These are phyloP conservation scores for Trichoderma asperellum DNA, from an alignment of 2,329 filamentous ascomycete genomes.

Conservation along the genomic window DNA sequence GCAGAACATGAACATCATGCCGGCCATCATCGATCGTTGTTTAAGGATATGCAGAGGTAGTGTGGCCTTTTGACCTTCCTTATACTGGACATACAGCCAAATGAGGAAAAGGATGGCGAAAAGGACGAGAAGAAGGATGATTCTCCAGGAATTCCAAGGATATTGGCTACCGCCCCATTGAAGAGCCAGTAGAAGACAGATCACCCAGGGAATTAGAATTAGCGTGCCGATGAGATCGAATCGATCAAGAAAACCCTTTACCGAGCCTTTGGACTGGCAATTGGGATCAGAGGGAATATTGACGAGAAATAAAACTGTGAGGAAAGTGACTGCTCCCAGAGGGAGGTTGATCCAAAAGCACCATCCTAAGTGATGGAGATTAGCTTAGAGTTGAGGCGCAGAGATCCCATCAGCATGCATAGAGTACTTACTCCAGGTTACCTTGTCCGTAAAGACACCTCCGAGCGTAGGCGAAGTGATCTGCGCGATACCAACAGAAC, in stretches of 20 bases:
- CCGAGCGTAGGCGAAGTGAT: conserved; percentile 4
- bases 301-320: neutral
- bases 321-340: neutral
- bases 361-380: neutral
- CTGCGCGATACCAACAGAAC: neutral
- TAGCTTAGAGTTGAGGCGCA: neutral
- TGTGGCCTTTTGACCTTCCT: neutral
- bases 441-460: conserved; percentile 6
- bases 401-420: neutral
- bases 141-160: conserved; percentile 29
- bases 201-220: conserved; percentile 37
- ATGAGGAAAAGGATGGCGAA: neutral
- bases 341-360: conserved; percentile 12
- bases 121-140: conserved; percentile 27
- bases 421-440: conserved; percentile 31
- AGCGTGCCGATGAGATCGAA: neutral
- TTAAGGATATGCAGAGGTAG: conserved; percentile 46
- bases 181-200: conserved; percentile 52
- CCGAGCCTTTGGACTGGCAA: neutral
- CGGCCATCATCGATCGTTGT: conserved; percentile 42
- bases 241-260: neutral
- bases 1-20: conserved; percentile 40
- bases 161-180: conserved; percentile 50
- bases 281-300: conserved; percentile 1
- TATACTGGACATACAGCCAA: conserved; percentile 39